Conservation (phyloP, 495 filamentous ascomycete genomes). For the Penicillium manginii region DNA sequence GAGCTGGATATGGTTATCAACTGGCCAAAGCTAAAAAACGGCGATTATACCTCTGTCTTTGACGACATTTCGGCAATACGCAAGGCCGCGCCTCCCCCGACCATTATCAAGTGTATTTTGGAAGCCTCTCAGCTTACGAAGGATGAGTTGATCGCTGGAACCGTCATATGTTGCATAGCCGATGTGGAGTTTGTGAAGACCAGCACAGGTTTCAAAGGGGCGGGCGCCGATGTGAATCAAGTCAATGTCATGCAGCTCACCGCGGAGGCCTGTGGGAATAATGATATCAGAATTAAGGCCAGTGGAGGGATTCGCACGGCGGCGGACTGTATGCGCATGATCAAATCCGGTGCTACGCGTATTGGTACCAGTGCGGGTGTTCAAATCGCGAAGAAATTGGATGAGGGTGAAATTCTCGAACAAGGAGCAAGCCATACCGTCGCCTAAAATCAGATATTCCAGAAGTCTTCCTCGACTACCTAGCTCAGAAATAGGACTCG, state of each 20-base stretch:
- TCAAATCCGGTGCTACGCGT: slow-evolving; percentile 66
- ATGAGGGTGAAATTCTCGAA: slow-evolving; percentile 28
- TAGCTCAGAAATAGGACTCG: too few species aligned
- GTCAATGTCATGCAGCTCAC: slow-evolving; percentile 61
- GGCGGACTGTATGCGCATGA: slow-evolving; percentile 56
- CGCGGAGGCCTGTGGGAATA: slow-evolving; percentile 37
- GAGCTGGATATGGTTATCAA: slow-evolving; percentile 75
- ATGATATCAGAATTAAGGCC: slow-evolving; percentile 63
- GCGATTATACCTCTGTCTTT: slow-evolving; percentile 57
- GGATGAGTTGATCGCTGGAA: slow-evolving; percentile 62
- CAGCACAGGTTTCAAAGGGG: slow-evolving; percentile 68
- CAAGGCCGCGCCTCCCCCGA: slow-evolving; percentile 50
- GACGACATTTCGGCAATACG: slow-evolving; percentile 60
- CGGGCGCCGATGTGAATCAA: slow-evolving; percentile 57
- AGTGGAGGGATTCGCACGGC: slow-evolving; percentile 63
- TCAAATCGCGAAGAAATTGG: slow-evolving; percentile 56
- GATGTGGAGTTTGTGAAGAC: slow-evolving; percentile 72
- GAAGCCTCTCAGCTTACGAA: slow-evolving; percentile 63
- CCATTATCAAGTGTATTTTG: slow-evolving; percentile 66
- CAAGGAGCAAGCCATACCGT: slow-evolving; percentile 22
- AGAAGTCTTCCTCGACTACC: too few species aligned
- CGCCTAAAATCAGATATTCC: slow-evolving; percentile 8
- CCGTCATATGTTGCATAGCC: slow-evolving; percentile 60
- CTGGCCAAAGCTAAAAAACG: slow-evolving; percentile 53
- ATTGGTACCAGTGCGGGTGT: slow-evolving; percentile 66